Evolutionary conservation across 352 stramenopile species (phyloP), one percentile per base, ranked within the genome.

Genomic region (Hyaloperonospora arabidopsidis): DNA sequence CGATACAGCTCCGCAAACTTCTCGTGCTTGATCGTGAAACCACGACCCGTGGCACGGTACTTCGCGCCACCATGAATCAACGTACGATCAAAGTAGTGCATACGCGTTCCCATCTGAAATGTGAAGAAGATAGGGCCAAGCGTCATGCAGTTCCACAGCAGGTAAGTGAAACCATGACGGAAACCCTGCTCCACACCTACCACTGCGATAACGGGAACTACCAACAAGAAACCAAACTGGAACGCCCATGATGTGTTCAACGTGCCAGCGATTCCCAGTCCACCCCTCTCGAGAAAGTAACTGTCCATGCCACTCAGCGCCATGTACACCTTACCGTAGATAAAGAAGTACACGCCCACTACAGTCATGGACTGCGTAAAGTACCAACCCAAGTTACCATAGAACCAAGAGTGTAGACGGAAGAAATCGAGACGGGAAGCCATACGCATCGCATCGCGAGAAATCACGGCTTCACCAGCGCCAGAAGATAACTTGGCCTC

Each of bases 51-150:
- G 14, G 95, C 89, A 41, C 95, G 87, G 69, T 99, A 99, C 72
- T 97, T 98, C 4, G 96, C 95, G 59, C 96, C 96, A 56, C 96
- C 96, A 56, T 98, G 95, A 39, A 98, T 82, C 63, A 99, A 82
- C 17, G 95, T 98, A 56, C 97, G 95, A 43, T 97, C 89, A 69
- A 98, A 98, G 79, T 98, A 99, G 70, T 98, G 89, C 65, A 97
- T 97, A 68, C 97, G 96, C 14, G 96, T 99, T 53, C 97, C 95
- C 76, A 98, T 99, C 67, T 98, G 95, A 78, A 99, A 99, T 61
- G 97, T 98, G 64, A 98, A 99, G 75, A 98, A 98, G 32, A 99
- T 76, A n/a, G 96, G 96, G 43, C 95, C 96, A n/a, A 97, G 90
- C 39, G 95, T 98, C 32, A 97, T 70, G 56, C 97, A 93, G 58